Conservation (phyloP, 2,329 filamentous ascomycete genomes). For the Niveomyces coronatus region DNA sequence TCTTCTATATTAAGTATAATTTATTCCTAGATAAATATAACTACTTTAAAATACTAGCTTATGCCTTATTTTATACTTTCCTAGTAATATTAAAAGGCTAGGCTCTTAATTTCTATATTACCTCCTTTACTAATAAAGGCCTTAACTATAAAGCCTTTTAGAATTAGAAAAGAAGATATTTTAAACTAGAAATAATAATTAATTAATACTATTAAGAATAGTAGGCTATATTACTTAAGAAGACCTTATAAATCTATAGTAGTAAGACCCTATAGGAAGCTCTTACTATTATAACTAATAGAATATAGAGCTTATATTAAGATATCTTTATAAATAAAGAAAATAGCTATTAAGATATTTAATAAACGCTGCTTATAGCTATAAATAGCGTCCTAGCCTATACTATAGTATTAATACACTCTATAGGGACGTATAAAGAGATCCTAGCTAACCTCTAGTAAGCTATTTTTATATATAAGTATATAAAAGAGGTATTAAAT, state of each 20-base stretch:
- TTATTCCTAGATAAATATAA: neutral
- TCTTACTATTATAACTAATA: neutral
- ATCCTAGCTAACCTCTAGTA: neutral
- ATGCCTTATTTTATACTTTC: neutral
- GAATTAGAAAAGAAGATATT: neutral
- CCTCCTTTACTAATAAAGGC: neutral
- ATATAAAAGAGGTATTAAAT: neutral
- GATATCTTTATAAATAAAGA: neutral
- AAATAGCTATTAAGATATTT: neutral
- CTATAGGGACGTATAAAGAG: neutral
- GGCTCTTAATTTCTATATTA: neutral
- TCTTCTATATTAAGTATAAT: neutral
- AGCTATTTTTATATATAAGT: neutral
- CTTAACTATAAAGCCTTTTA: too few relatives aligned
- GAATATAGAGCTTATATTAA: neutral
- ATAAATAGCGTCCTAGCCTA: neutral
- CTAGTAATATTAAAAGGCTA: neutral
- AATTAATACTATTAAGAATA: neutral
- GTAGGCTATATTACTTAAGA: neutral
- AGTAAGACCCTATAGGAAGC: neutral
- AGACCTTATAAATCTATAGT: neutral
- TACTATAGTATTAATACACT: neutral
- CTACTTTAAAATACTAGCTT: neutral
- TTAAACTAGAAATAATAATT: neutral
- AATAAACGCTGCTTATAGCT: neutral